A percentile compares a stretch with the other conserved stretches of the same genome.
phyloP scores from a whole-genome alignment of 345 rosid genomes.

The Brassica carinata region DNA sequence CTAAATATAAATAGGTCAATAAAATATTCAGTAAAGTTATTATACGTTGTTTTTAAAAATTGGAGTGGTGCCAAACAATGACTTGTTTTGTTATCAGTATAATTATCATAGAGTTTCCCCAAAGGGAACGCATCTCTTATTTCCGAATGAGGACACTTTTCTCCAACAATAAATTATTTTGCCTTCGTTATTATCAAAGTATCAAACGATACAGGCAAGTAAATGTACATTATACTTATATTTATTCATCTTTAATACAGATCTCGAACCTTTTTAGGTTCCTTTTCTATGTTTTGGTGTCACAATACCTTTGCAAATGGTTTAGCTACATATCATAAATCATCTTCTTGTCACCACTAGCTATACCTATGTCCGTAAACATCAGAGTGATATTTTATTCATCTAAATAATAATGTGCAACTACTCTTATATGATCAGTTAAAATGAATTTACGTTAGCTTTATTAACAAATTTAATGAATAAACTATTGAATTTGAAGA shows the following conservation, averaged over 20 bases:
- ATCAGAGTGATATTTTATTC: not conserved
- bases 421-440: not conserved
- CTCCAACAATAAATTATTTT: conserved; percentile 7
- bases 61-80: conserved; percentile 42
- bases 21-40: conserved; percentile 29
- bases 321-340: conserved; percentile 26
- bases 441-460: not conserved
- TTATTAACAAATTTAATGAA: not conserved
- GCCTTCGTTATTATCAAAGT: conserved; percentile 10
- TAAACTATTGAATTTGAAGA: not conserved
- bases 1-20: conserved; percentile 12
- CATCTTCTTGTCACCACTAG: conserved; percentile 1
- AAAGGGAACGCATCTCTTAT: conserved; percentile 42
- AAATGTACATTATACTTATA: conserved; percentile 13
- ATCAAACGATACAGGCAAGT: conserved; percentile 16
- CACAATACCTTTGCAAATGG: conserved; percentile 22
- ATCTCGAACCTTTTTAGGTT: conserved; percentile 29
- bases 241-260: not conserved
- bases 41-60: conserved; percentile 5
- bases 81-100: conserved; percentile 34
- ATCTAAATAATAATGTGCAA: not conserved
- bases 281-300: conserved; percentile 13
- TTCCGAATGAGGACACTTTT: conserved; percentile 37
- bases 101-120: conserved; percentile 38
- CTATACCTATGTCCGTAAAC: not conserved